Percentiles rank a stretch among this genome's conserved stretches.
phyloP scores from a whole-genome alignment of 768 basidiomycete genomes.

The Phylloporus sp. region DNA sequence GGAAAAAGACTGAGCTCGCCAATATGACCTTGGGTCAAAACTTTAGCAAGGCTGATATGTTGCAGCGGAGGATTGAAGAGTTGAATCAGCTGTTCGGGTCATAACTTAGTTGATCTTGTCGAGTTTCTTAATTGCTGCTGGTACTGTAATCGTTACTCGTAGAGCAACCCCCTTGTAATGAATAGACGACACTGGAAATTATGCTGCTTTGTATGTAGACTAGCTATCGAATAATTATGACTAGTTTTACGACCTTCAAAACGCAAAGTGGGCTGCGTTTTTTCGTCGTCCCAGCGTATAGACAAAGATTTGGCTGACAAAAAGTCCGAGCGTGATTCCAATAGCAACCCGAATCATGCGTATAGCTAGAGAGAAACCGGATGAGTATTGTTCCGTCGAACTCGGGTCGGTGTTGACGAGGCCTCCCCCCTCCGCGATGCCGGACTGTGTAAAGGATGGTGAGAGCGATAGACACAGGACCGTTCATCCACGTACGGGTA shows the following conservation, averaged over 20 bases:
- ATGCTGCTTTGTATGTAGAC: not conserved
- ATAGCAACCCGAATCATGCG: slow-evolving; percentile 83
- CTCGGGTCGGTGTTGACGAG: slow-evolving; percentile 49
- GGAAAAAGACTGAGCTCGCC: slow-evolving; percentile 90
- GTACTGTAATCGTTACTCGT: slow-evolving; percentile 30
- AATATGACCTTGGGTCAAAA: slow-evolving; percentile 89
- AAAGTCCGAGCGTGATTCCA: slow-evolving; percentile 82
- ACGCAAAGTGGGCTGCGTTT: slow-evolving; percentile 71
- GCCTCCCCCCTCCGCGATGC: slow-evolving; percentile 72
- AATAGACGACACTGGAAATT: slow-evolving; percentile 20
- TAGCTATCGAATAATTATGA: not conserved
- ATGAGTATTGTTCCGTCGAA: slow-evolving; percentile 61
- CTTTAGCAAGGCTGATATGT: slow-evolving; percentile 83
- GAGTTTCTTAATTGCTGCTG: slow-evolving; percentile 18
- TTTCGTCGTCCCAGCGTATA: slow-evolving; percentile 74
- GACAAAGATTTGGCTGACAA: slow-evolving; percentile 72
- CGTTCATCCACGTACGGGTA: slow-evolving; percentile 57
- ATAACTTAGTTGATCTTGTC: slow-evolving; percentile 28
- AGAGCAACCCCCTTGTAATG: slow-evolving; percentile 30
- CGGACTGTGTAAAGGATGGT: slow-evolving; percentile 47
- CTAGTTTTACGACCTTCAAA: slow-evolving; percentile 37
- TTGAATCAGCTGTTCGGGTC: slow-evolving; percentile 69
- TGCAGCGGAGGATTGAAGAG: slow-evolving; percentile 86
- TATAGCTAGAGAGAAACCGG: slow-evolving; percentile 74
- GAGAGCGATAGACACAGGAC: slow-evolving; percentile 1